Conservation (phyloP, 441 rosid species). For the Eugenia klotzschiana region DNA sequence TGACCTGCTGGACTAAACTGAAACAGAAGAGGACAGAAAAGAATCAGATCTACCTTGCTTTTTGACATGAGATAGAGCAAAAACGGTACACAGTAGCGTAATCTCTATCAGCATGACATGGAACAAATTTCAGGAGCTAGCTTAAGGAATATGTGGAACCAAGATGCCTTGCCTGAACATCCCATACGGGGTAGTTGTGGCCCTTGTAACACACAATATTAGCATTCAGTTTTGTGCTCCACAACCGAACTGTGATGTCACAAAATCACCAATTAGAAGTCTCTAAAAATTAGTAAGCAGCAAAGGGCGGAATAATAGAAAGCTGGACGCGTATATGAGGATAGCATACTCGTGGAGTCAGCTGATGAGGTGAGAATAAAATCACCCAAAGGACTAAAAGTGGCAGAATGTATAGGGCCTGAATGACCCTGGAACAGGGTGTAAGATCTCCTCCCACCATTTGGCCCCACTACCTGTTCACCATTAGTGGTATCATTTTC, state of each 20-base stretch:
- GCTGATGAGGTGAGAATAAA: conserved; percentile 85
- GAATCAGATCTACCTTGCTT: not conserved
- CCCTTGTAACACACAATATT: conserved; percentile 98
- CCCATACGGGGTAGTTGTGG: conserved; percentile 98
- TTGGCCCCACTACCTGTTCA: conserved; percentile 33
- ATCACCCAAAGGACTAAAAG: conserved; percentile 85
- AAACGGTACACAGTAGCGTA: not conserved
- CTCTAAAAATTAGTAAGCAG: not conserved
- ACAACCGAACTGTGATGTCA: not conserved
- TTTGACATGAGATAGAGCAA: not conserved
- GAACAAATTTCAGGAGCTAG: not conserved
- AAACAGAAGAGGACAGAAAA: conserved; percentile 9
- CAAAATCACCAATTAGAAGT: not conserved
- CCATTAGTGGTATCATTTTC: conserved; percentile 43
- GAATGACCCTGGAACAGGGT: conserved; percentile 77
- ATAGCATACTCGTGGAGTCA: conserved; percentile 61
- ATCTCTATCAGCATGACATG: not conserved
- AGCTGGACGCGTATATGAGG: not conserved
- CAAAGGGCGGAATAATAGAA: not conserved
- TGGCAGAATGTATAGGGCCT: conserved; percentile 86
- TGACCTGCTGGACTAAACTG: conserved; percentile 98
- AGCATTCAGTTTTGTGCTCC: conserved; percentile 31
- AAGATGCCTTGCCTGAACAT: conserved; percentile 58
- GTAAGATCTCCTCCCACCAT: conserved; percentile 51
- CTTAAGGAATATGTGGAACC: not conserved